Conservation (phyloP, 1,139 yeast genomes). For the Diutina scorzettiae region DNA sequence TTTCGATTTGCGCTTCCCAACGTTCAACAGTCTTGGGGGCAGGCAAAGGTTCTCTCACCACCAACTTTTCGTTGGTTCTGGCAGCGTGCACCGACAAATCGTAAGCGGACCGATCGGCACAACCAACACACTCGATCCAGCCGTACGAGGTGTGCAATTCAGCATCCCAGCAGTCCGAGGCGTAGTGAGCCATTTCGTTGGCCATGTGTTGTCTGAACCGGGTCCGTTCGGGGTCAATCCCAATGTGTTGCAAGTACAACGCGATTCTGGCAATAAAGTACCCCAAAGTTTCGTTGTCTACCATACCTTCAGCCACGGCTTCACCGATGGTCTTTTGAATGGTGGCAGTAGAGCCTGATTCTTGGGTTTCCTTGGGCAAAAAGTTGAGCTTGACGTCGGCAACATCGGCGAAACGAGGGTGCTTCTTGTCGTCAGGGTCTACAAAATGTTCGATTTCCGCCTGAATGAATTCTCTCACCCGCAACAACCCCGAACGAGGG, state of each 20-base stretch:
- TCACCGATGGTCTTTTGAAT: constrained; percentile 66
- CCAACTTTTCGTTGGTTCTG: constrained; percentile 87
- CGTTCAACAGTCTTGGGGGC: constrained; percentile 76
- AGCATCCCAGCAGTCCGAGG: constrained; percentile 99
- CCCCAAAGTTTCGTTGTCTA: constrained; percentile 95
- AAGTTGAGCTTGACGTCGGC: constrained; percentile 62
- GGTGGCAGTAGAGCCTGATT: constrained; percentile 67
- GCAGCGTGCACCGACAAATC: constrained; percentile 94
- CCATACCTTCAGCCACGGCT: constrained; percentile 78
- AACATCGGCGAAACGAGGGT: constrained; percentile 68
- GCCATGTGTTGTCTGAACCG: constrained; percentile 98
- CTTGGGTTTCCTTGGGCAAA: constrained; percentile 79
- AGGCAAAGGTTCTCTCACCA: constrained; percentile 81
- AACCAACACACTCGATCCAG: constrained; percentile 99
- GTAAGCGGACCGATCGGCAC: constrained; percentile 98
- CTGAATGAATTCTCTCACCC: constrained; percentile 98
- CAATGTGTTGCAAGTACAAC: constrained; percentile 73
- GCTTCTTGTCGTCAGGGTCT: constrained; percentile 81
- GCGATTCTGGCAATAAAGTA: constrained; percentile 92
- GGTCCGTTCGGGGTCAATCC: constrained; percentile 72
- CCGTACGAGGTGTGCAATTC: constrained; percentile 93
- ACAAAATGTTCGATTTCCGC: constrained; percentile 99
- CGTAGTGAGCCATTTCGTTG: constrained; percentile 99
- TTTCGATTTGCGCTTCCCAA: constrained; percentile 75
- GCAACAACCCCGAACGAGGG: constrained; percentile 92